phyloP scores from a whole-genome alignment of 2,329 filamentous ascomycete genomes.

The Claviceps fusiformis region DNA sequence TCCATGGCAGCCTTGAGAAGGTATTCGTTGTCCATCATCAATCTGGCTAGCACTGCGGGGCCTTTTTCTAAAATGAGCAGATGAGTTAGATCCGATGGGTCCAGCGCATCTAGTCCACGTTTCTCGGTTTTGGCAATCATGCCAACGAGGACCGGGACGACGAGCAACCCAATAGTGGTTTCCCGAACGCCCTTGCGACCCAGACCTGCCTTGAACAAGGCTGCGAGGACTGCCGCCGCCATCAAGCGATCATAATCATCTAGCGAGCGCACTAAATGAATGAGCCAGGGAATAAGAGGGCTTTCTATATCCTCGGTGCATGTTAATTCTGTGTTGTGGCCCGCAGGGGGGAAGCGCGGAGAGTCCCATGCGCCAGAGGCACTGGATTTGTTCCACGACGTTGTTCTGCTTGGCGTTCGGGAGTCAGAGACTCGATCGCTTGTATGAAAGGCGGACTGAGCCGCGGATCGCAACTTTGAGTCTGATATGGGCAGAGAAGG shows the following conservation, averaged over 20 bases:
- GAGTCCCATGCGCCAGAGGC: slow-evolving; percentile 19
- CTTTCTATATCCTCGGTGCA: slow-evolving; percentile 50
- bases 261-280: slow-evolving; percentile 46
- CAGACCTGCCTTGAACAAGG: slow-evolving; percentile 55
- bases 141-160: slow-evolving; percentile 56
- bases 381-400: slow-evolving; percentile 14
- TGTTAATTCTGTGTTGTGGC: slow-evolving; percentile 16
- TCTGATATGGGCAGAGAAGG: slow-evolving; percentile 37
- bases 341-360: slow-evolving; percentile 15
- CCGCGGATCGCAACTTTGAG: slow-evolving; percentile 14
- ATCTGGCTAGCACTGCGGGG: slow-evolving; percentile 60
- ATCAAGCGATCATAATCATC: slow-evolving; percentile 48
- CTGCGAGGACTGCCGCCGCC: slow-evolving; percentile 55
- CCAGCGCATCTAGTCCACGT: slow-evolving; percentile 27
- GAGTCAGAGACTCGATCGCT: slow-evolving; percentile 15
- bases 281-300: slow-evolving; percentile 59
- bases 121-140: slow-evolving; percentile 39
- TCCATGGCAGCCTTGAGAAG: slow-evolving; percentile 77
- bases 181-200: slow-evolving; percentile 48
- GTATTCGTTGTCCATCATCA: slow-evolving; percentile 64
- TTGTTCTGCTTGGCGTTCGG: slow-evolving; percentile 16
- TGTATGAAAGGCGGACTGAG: slow-evolving; percentile 12
- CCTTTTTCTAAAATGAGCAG: slow-evolving; percentile 50
- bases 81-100: slow-evolving; percentile 22
- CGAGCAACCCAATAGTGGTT: slow-evolving; percentile 48